These are phyloP conservation scores for Silene latifolia DNA, from an alignment of 148 eudicot genomes.

Conservation along the genomic window DNA sequence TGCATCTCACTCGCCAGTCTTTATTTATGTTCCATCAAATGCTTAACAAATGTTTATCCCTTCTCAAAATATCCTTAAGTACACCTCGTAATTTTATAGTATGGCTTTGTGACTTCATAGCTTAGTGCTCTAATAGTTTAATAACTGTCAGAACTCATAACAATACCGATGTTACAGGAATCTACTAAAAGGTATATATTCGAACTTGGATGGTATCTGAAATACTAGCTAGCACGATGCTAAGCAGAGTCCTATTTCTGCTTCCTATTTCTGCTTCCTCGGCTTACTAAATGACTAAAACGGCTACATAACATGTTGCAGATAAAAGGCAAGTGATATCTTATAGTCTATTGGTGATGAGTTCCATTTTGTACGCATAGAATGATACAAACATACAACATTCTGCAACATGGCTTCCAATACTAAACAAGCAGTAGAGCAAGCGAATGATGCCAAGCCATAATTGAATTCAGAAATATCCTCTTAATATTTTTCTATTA, in stretches of 20 bases:
- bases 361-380: conserved; percentile 2
- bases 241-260: not conserved
- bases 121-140: too few species aligned
- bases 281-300: not conserved
- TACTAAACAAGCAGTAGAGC: not conserved
- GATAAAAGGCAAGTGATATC: not conserved
- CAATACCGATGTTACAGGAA: too few species aligned
- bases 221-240: not conserved
- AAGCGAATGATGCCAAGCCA: not conserved
- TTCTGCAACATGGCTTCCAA: not conserved
- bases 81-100: too few species aligned
- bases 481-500: not conserved
- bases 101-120: too few species aligned
- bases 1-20: not conserved
- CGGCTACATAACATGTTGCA: not conserved
- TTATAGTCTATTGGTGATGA: not conserved
- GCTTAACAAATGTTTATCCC: not conserved
- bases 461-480: not conserved
- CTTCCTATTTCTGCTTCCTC: not conserved
- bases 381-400: not conserved
- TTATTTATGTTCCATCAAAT: not conserved
- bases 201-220: too few species aligned
- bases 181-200: too few species aligned
- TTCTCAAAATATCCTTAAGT: not conserved
- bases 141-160: too few species aligned